These are phyloP conservation scores for Hordeum vulgare DNA, from an alignment of 176 grass and related monocot genomes.

Conservation along the genomic window MorexV3_pseudomolecules_assembly NC_058520.1:539836882-539837381, in stretches of 20 bases:
- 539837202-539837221: neutral
- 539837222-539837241: neutral
- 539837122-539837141: neutral
- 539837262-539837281: neutral
- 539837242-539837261: neutral
- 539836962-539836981: too few species aligned
- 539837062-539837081: neutral
- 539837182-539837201: too few species aligned
- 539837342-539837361: too few species aligned
- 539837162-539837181: neutral
- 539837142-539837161: neutral
- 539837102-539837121: neutral
- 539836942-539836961: too few species aligned
- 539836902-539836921: too few species aligned
- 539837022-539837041: neutral
- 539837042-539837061: neutral
- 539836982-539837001: neutral
- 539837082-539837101: neutral
- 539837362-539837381: too few species aligned
- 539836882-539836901: too few species aligned
- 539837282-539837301: neutral
- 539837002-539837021: neutral
- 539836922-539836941: too few species aligned
- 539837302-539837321: neutral
- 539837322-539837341: too few species aligned